Conservation (phyloP, 495 filamentous ascomycete species). For the Terfezia boudieri region DNA sequence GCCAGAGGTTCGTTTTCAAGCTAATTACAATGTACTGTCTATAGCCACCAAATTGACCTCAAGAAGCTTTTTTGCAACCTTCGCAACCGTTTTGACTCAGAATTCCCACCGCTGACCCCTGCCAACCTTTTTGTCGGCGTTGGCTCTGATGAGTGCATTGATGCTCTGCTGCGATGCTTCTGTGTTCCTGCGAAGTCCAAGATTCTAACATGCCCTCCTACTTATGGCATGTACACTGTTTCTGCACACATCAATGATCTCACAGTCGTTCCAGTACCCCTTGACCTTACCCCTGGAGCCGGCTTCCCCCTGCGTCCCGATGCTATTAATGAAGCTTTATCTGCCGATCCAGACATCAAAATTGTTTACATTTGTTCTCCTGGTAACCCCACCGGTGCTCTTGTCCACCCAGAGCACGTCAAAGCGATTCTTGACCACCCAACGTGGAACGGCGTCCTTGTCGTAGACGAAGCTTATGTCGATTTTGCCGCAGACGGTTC, state of each 20-base stretch:
- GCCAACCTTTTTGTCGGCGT: constrained; percentile 78
- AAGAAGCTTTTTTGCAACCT: constrained; percentile 73
- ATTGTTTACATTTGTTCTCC: constrained; percentile 80
- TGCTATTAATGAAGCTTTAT: constrained; percentile 41
- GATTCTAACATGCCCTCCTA: constrained; percentile 84
- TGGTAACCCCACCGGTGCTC: constrained; percentile 70
- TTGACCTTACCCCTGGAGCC: constrained; percentile 27
- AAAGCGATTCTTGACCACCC: constrained; percentile 56
- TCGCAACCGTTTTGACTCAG: constrained; percentile 40
- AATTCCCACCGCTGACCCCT: constrained; percentile 44
- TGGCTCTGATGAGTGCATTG: constrained; percentile 89
- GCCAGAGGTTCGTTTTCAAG: not conserved
- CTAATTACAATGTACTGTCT: not conserved
- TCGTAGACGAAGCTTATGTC: constrained; percentile 91
- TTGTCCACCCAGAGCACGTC: constrained; percentile 58
- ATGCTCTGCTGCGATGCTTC: constrained; percentile 78
- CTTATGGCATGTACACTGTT: constrained; percentile 95
- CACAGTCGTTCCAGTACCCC: constrained; percentile 57
- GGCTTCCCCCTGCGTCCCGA: constrained; percentile 48
- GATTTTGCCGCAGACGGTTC: constrained; percentile 68
- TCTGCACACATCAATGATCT: constrained; percentile 87
- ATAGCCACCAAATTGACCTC: constrained; percentile 57
- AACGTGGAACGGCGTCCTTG: constrained; percentile 83
- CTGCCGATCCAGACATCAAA: constrained; percentile 47
- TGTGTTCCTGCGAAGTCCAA: constrained; percentile 69